Conservation (phyloP, 352 stramenopile species). For the Pythium biforme region DNA sequence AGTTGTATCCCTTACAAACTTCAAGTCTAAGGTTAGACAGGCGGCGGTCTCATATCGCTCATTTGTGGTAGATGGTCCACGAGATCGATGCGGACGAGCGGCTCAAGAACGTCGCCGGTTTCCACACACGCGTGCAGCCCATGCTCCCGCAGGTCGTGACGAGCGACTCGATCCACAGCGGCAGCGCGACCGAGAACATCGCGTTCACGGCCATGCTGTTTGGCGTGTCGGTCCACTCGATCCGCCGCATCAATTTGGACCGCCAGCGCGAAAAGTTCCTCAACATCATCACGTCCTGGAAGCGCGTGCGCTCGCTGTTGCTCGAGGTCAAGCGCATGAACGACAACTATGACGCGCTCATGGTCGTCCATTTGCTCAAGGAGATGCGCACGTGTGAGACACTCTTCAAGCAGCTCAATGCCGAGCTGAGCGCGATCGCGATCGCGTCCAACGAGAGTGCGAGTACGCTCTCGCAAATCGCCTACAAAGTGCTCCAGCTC, state of each 20-base stretch:
- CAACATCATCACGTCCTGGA: slow-evolving; percentile 63
- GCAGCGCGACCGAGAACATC: slow-evolving; percentile 66
- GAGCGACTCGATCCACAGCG: slow-evolving; percentile 66
- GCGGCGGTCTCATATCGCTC: neutral
- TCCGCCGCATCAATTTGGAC: slow-evolving; percentile 34
- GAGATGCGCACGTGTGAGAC: slow-evolving; percentile 79
- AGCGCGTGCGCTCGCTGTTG: slow-evolving; percentile 59
- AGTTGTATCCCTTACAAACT: slow-evolving; percentile 1
- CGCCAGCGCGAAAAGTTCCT: slow-evolving; percentile 37
- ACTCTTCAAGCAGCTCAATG: slow-evolving; percentile 74
- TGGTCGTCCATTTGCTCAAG: slow-evolving; percentile 74
- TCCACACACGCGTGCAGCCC: slow-evolving; percentile 65
- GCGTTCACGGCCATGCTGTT: slow-evolving; percentile 82
- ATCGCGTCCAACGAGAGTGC: slow-evolving; percentile 76
- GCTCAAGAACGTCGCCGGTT: slow-evolving; percentile 66
- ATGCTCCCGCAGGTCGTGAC: slow-evolving; percentile 64
- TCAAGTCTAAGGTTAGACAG: too few species aligned
- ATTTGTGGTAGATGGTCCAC: slow-evolving; percentile 58
- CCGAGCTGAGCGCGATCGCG: slow-evolving; percentile 55
- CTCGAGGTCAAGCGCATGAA: slow-evolving; percentile 69
- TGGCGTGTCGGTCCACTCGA: slow-evolving; percentile 40
- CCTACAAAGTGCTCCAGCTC: slow-evolving; percentile 63
- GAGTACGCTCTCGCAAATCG: slow-evolving; percentile 59
- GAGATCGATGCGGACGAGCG: slow-evolving; percentile 73
- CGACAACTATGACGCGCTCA: slow-evolving; percentile 69